These are phyloP conservation scores for Nakazawaea siamensis DNA, from an alignment of 805 yeast species.

Conservation along the genomic window DNA sequence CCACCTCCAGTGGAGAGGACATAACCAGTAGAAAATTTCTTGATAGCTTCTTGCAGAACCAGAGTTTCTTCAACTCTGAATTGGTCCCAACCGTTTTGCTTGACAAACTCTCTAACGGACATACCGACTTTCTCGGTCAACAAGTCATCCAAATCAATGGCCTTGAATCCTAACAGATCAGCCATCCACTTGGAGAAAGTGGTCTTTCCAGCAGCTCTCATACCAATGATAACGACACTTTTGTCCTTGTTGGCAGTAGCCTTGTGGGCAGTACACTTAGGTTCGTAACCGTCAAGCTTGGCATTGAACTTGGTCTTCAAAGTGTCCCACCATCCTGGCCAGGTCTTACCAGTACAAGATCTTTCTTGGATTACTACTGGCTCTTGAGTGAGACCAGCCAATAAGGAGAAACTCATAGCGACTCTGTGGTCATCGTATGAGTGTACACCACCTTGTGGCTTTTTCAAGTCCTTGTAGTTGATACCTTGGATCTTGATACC, in stretches of 20 bases:
- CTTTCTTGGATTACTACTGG: slow-evolving; percentile 78
- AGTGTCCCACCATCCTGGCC: slow-evolving; percentile 99
- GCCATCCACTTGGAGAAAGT: slow-evolving; percentile 80
- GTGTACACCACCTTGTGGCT: slow-evolving; percentile 56
- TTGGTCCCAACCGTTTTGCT: slow-evolving; percentile 74
- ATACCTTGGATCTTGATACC: slow-evolving; percentile 86
- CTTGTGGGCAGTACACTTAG: slow-evolving; percentile 18
- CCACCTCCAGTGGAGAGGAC: slow-evolving; percentile 97
- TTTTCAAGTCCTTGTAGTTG: slow-evolving; percentile 36
- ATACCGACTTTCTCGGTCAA: slow-evolving; percentile 47
- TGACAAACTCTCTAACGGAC: slow-evolving; percentile 54
- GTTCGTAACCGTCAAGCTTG: slow-evolving; percentile 65
- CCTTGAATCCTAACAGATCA: slow-evolving; percentile 51
- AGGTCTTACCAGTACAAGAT: slow-evolving; percentile 91
- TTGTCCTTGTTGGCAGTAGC: slow-evolving; percentile 31
- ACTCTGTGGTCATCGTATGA: slow-evolving; percentile 96
- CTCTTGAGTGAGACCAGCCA: slow-evolving; percentile 58
- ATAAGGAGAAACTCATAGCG: slow-evolving; percentile 91
- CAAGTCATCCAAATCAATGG: slow-evolving; percentile 69
- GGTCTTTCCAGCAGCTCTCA: slow-evolving; percentile 97
- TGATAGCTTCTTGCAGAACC: slow-evolving; percentile 43
- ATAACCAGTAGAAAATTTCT: slow-evolving; percentile 34
- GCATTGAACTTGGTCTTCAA: slow-evolving; percentile 63
- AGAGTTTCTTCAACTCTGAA: slow-evolving; percentile 65
- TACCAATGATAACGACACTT: slow-evolving; percentile 80